Conservation (phyloP, 768 basidiomycete genomes). For the Dendrothele bispora region DNA sequence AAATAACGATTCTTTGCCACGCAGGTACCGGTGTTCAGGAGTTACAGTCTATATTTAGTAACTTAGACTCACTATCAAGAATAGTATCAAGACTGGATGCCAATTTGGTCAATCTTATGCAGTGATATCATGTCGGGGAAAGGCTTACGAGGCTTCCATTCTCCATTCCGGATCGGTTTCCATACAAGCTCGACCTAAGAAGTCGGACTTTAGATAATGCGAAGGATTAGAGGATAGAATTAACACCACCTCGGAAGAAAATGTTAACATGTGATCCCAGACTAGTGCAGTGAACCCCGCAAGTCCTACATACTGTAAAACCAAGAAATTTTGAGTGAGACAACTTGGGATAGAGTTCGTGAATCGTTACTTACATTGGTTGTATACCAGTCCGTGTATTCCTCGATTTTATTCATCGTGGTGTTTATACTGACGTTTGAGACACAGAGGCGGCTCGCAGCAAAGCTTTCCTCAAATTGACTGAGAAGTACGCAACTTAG, state of each 20-base stretch:
- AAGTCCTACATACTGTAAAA: conserved; percentile 4
- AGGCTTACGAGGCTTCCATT: background rate
- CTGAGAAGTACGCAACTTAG: too few species aligned
- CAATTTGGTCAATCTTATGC: background rate
- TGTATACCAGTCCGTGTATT: too few species aligned
- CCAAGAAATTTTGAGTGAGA: too few species aligned
- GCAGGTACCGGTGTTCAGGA: background rate
- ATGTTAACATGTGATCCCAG: conserved; percentile 1
- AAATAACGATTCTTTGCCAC: conserved; percentile 2
- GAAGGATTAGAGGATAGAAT: background rate
- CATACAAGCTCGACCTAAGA: background rate
- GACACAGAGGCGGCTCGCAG: too few species aligned
- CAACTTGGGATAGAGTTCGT: too few species aligned
- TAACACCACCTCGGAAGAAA: background rate
- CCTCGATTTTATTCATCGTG: too few species aligned
- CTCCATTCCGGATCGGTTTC: conserved; percentile 2
- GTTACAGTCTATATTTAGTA: too few species aligned
- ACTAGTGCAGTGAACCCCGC: background rate
- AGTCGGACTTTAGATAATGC: background rate
- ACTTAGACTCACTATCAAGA: background rate
- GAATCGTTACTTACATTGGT: too few species aligned
- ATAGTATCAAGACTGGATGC: background rate
- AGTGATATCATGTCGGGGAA: background rate
- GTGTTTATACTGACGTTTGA: too few species aligned
- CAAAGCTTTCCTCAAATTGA: too few species aligned